These are phyloP conservation scores for Penicillium steckii DNA, from an alignment of 495 filamentous ascomycete species.

Conservation along the genomic window DNA sequence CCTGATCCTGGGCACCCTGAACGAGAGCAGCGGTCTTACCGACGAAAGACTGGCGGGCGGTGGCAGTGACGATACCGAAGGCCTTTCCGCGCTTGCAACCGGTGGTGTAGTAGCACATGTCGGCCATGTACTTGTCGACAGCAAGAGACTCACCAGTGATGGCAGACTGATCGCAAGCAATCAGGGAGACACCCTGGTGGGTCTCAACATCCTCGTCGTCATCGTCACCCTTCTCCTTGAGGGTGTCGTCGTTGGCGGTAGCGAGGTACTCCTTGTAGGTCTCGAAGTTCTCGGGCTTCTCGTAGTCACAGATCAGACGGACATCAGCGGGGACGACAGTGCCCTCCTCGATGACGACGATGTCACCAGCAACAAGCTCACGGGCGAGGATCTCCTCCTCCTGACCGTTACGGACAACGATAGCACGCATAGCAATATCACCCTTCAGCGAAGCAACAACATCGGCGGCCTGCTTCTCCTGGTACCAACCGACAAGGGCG, in stretches of 20 bases:
- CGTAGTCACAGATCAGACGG: conserved; percentile 74
- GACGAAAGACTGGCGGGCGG: conserved; percentile 68
- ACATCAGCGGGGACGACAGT: conserved; percentile 72
- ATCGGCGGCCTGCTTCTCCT: conserved; percentile 84
- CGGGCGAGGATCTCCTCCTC: conserved; percentile 74
- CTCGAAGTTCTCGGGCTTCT: conserved; percentile 66
- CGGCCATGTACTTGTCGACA: conserved; percentile 76
- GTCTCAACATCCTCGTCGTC: conserved; percentile 57
- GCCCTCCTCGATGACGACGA: conserved; percentile 77
- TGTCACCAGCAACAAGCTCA: conserved; percentile 79
- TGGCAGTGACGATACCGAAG: conserved; percentile 62
- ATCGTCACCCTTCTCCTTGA: conserved; percentile 62
- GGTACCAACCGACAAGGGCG: conserved; percentile 80
- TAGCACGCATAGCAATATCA: conserved; percentile 79
- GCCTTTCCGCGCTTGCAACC: conserved; percentile 78
- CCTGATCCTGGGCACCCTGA: conserved; percentile 66
- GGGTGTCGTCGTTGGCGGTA: conserved; percentile 54
- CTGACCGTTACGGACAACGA: conserved; percentile 67
- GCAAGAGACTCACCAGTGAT: conserved; percentile 78
- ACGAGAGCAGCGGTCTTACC: conserved; percentile 70
- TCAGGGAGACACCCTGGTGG: conserved; percentile 61
- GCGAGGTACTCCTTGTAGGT: conserved; percentile 68
- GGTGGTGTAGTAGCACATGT: conserved; percentile 71
- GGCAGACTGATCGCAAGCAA: conserved; percentile 71
- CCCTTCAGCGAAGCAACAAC: conserved; percentile 78